Percentiles rank a stretch among this genome's conserved stretches.
These are phyloP conservation scores for Thermothielavioides terrestris DNA, from an alignment of 495 filamentous ascomycete genomes.

Conservation along the genomic window DNA sequence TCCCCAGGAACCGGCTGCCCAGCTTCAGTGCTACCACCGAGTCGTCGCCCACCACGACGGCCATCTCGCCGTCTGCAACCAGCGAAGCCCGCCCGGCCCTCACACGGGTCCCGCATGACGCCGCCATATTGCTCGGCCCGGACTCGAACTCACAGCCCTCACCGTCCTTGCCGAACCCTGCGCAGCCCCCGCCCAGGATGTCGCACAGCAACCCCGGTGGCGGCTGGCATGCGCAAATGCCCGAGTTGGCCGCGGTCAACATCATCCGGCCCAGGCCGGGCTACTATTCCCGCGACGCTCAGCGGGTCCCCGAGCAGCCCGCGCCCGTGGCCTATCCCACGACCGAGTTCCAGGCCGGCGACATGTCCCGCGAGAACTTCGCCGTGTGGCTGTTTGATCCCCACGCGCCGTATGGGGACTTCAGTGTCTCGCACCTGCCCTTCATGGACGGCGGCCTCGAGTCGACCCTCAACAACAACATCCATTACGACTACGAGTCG, in stretches of 20 bases:
- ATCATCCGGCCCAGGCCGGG: conserved; percentile 38
- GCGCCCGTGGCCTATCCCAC: conserved; percentile 28
- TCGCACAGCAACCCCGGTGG: conserved; percentile 10
- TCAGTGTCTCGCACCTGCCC: conserved; percentile 34
- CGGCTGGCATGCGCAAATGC: conserved; percentile 31
- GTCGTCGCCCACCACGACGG: conserved; percentile 16
- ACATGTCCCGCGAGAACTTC: conserved; percentile 38
- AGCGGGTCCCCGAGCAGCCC: conserved; percentile 27
- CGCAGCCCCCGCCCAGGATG: conserved; percentile 12
- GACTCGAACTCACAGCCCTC: conserved; percentile 28
- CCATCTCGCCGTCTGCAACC: conserved; percentile 23
- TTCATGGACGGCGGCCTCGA: conserved; percentile 44
- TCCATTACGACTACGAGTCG: conserved; percentile 45
- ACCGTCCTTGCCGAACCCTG: conserved; percentile 19
- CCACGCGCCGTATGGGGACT: conserved; percentile 32
- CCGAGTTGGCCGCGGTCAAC: conserved; percentile 29
- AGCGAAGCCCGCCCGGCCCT: conserved; percentile 30
- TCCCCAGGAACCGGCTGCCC: conserved; percentile 82
- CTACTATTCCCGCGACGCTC: conserved; percentile 32
- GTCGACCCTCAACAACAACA: conserved; percentile 42
- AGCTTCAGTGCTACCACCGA: conserved; percentile 47
- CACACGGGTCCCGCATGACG: conserved; percentile 38
- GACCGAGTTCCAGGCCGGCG: conserved; percentile 27
- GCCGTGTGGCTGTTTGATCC: conserved; percentile 44
- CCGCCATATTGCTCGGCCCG: conserved; percentile 36